Percentiles rank a stretch among this genome's conserved stretches.
These are phyloP conservation scores for Aspergillus chevalieri DNA, from an alignment of 2,329 filamentous ascomycete species.

Conservation along the genomic window DNA sequence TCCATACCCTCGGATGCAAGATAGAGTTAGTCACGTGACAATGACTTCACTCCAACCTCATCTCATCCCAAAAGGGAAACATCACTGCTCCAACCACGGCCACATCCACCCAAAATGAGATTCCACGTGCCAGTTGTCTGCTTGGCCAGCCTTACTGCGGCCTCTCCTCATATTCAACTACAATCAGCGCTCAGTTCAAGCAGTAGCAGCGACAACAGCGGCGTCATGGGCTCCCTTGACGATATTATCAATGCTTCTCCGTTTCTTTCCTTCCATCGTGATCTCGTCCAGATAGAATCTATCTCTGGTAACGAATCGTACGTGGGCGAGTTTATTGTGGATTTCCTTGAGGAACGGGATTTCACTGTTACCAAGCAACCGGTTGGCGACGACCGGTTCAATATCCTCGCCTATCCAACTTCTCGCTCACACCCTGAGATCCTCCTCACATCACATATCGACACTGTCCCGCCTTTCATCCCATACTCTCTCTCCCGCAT, in stretches of 20 bases:
- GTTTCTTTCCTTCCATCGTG: constrained; percentile 67
- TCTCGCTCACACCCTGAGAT: constrained; percentile 24
- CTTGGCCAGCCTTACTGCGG: constrained; percentile 9
- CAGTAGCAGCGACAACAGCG: neutral
- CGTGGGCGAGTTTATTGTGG: constrained; percentile 62
- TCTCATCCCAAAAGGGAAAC: neutral
- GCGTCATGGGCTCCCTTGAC: constrained; percentile 17
- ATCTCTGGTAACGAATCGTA: constrained; percentile 62
- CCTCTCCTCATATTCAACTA: constrained; percentile 22
- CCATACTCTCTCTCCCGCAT: constrained; percentile 47
- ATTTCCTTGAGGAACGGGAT: constrained; percentile 56
- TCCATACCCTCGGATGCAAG: too few species aligned
- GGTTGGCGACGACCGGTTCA: constrained; percentile 52
- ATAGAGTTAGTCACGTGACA: neutral
- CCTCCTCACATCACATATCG: constrained; percentile 67
- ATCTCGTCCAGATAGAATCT: constrained; percentile 68
- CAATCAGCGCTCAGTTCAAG: neutral
- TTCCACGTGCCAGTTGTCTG: neutral
- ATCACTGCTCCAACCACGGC: neutral
- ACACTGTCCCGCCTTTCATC: constrained; percentile 54
- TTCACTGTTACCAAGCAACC: constrained; percentile 59
- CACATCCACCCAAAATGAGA: neutral
- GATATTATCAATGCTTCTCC: constrained; percentile 37
- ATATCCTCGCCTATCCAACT: constrained; percentile 61
- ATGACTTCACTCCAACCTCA: neutral